These are phyloP conservation scores for Solanum hybrid DNA, from an alignment of 305 asterid species.

Conservation along the genomic window DNA sequence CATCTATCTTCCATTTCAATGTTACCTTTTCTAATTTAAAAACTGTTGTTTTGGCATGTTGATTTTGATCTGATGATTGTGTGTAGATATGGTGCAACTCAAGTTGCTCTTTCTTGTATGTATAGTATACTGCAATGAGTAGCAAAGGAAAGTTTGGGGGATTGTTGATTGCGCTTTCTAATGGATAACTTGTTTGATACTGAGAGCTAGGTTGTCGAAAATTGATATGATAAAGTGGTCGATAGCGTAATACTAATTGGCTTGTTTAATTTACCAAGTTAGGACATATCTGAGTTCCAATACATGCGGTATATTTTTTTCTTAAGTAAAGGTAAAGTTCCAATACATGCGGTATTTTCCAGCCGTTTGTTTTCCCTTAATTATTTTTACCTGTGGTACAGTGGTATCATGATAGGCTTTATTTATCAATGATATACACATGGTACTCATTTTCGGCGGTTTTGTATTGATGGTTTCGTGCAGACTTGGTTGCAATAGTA, in stretches of 20 bases:
- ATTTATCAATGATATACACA: not conserved
- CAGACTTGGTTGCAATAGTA: slow-evolving; percentile 62
- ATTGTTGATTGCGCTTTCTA: not conserved
- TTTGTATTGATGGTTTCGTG: not conserved
- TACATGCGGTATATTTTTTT: not conserved
- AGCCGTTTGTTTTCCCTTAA: not conserved
- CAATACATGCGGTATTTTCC: not conserved
- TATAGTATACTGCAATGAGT: not conserved
- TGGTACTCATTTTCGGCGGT: not conserved
- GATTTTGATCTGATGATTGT: not conserved
- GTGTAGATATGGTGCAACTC: not conserved
- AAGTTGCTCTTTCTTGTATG: not conserved
- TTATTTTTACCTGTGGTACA: not conserved
- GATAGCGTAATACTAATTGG: not conserved
- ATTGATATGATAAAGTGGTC: not conserved
- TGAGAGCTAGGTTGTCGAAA: not conserved
- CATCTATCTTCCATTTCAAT: not conserved
- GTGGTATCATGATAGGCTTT: not conserved
- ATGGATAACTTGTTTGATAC: not conserved
- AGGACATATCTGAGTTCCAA: not conserved
- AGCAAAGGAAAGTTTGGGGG: not conserved
- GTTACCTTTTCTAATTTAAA: too few species aligned
- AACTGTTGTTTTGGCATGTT: not conserved
- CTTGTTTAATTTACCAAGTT: not conserved
- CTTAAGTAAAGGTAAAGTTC: not conserved